Conservation (phyloP, 257 asterid genomes). For the Handroanthus guayacan region DNA sequence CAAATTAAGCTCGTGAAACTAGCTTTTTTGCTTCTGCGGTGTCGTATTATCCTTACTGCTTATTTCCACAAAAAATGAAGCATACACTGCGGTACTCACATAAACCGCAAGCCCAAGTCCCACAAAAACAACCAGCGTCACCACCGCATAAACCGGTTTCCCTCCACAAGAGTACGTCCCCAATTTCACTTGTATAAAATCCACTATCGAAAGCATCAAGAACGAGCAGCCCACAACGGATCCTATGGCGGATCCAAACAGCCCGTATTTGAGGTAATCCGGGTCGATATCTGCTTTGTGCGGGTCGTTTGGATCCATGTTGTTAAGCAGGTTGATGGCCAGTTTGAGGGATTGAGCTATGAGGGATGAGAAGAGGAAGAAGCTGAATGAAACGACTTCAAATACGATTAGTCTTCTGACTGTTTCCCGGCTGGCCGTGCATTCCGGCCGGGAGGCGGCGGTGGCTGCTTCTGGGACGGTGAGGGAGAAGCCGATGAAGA, state of each 20-base stretch:
- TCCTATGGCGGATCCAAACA: conserved; percentile 41
- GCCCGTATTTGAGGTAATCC: conserved; percentile 26
- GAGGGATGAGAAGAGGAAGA: conserved; percentile 48
- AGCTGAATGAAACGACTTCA: conserved; percentile 46
- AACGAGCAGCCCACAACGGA: conserved; percentile 36
- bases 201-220: conserved; percentile 38
- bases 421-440: conserved; percentile 28
- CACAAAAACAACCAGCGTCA: conserved; percentile 16
- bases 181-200: conserved; percentile 36
- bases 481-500: conserved; percentile 45
- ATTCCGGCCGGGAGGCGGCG: conserved; percentile 26
- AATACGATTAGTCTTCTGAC: conserved; percentile 37
- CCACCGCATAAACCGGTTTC: conserved; percentile 31
- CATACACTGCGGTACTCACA: conserved; percentile 31
- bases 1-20: not conserved
- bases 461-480: conserved; percentile 31
- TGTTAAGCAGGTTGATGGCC: conserved; percentile 39
- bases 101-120: conserved; percentile 33
- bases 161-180: conserved; percentile 37
- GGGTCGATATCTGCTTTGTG: conserved; percentile 37
- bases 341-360: conserved; percentile 43
- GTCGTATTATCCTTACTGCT: conserved; percentile 3
- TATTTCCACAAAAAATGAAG: conserved; percentile 30
- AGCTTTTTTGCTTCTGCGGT: not conserved
- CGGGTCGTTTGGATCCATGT: conserved; percentile 30